These are phyloP conservation scores for Linderniella brevidens DNA, from an alignment of 257 asterid genomes.

Conservation along the genomic window DNA sequence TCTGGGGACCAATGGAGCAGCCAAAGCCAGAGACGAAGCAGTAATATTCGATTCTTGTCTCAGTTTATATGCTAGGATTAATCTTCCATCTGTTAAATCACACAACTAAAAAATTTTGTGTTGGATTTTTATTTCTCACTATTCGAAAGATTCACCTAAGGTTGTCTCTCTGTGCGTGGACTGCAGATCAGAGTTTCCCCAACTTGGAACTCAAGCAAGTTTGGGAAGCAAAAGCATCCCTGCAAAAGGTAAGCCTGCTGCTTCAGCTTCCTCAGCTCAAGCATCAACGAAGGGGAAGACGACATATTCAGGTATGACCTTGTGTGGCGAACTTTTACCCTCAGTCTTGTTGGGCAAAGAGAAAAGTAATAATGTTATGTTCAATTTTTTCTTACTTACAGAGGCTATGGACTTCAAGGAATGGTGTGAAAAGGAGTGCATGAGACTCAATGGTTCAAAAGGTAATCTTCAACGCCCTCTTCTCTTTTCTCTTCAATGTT, in stretches of 20 bases:
- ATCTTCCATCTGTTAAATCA: too few relatives aligned
- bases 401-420: conserved; percentile 84
- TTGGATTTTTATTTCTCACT: neutral
- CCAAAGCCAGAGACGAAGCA: conserved; percentile 56
- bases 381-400: conserved; percentile 18
- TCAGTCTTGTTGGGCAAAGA: neutral
- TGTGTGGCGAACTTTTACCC: conserved; percentile 32
- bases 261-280: conserved; percentile 33
- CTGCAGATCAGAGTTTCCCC: conserved; percentile 72
- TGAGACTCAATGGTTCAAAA: conserved; percentile 66
- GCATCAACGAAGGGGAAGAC: conserved; percentile 48
- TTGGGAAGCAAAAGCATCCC: conserved; percentile 53
- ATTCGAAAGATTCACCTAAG: conserved; percentile 4
- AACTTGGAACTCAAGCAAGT: conserved; percentile 43
- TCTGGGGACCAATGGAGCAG: conserved; percentile 89
- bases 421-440: conserved; percentile 95
- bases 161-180: conserved; percentile 3
- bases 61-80: neutral
- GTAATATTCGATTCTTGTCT: conserved; percentile 27
- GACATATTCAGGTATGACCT: conserved; percentile 26
- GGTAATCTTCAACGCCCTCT: conserved; percentile 21
- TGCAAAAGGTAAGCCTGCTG: conserved; percentile 33
- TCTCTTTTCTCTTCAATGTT: neutral
- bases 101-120: neutral
- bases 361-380: neutral